phyloP scores from a whole-genome alignment of 768 basidiomycete species.

The Suillus paluster region DNA sequence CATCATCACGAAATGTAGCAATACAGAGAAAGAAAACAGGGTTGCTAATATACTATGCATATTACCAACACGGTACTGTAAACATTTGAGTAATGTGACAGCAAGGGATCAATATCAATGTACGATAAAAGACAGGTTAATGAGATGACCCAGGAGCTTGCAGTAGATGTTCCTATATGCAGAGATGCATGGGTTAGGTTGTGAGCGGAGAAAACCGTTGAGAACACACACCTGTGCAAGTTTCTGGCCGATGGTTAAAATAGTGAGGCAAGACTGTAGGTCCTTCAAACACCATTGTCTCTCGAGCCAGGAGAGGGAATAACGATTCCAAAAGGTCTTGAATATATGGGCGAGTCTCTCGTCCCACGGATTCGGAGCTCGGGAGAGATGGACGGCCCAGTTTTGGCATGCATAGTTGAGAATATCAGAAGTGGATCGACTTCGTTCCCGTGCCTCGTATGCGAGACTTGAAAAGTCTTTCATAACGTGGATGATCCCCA shows the following conservation, averaged over 20 bases:
- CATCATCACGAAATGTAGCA: too few species aligned
- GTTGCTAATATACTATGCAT: too few species aligned
- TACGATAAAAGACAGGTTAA: neutral
- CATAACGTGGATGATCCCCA: neutral
- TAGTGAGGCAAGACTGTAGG: neutral
- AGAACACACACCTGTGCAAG: neutral
- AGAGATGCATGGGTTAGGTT: neutral
- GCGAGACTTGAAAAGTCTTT: neutral
- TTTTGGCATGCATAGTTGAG: neutral
- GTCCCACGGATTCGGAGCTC: neutral
- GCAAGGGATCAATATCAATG: too few species aligned
- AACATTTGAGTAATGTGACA: too few species aligned
- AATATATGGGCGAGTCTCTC: neutral
- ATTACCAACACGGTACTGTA: too few species aligned
- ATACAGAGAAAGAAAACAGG: too few species aligned
- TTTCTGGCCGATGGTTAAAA: neutral
- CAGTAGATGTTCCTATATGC: neutral
- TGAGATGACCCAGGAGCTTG: neutral
- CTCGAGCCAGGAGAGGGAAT: neutral
- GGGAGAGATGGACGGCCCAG: neutral
- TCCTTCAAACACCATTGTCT: neutral
- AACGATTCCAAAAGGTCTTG: neutral
- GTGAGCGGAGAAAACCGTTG: neutral
- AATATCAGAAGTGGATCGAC: neutral
- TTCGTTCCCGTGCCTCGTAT: neutral